A percentile compares a stretch with the other conserved stretches of the same genome.
Evolutionary conservation across 2,329 filamentous ascomycete genomes (phyloP).

Genomic region (Aspergillus pseudoglaucus): DNA sequence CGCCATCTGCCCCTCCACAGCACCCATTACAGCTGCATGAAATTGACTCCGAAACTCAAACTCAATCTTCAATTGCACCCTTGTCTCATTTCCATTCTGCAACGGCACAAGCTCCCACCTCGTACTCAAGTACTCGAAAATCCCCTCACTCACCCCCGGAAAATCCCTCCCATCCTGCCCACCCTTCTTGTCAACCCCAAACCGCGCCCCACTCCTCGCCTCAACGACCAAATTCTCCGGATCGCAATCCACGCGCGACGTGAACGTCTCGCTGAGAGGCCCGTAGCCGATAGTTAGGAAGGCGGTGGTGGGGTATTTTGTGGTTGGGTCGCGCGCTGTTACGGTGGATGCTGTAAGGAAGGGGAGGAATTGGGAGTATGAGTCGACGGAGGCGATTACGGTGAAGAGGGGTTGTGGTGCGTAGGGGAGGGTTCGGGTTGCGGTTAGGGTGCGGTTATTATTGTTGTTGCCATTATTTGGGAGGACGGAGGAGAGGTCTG

Average conservation of each 20-base stretch:
- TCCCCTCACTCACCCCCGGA: constrained; percentile 41
- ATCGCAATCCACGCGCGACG: constrained; percentile 70
- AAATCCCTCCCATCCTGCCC: constrained; percentile 50
- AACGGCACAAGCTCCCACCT: constrained; percentile 38
- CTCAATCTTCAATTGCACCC: constrained; percentile 68
- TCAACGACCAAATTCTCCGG: constrained; percentile 63
- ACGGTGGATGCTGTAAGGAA: constrained; percentile 76
- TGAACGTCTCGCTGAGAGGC: constrained; percentile 75
- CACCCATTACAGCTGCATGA: constrained; percentile 73
- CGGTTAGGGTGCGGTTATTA: constrained; percentile 61
- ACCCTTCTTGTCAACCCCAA: constrained; percentile 53
- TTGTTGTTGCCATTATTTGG: constrained; percentile 16
- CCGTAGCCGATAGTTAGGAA: constrained; percentile 81
- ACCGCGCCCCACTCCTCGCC: constrained; percentile 49
- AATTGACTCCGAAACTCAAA: constrained; percentile 87
- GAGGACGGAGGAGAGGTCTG: constrained; percentile 24
- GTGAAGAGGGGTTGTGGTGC: constrained; percentile 64
- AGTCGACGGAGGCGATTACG: constrained; percentile 80
- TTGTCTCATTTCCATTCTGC: constrained; percentile 47
- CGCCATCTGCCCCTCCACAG: constrained; percentile 77
- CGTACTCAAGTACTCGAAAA: constrained; percentile 41
- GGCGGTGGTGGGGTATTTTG: constrained; percentile 59
- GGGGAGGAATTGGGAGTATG: constrained; percentile 81
- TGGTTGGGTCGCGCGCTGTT: constrained; percentile 59
- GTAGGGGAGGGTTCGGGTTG: constrained; percentile 72